Conservation (phyloP, 495 filamentous ascomycete species). For the Copromyces sp. region DNA sequence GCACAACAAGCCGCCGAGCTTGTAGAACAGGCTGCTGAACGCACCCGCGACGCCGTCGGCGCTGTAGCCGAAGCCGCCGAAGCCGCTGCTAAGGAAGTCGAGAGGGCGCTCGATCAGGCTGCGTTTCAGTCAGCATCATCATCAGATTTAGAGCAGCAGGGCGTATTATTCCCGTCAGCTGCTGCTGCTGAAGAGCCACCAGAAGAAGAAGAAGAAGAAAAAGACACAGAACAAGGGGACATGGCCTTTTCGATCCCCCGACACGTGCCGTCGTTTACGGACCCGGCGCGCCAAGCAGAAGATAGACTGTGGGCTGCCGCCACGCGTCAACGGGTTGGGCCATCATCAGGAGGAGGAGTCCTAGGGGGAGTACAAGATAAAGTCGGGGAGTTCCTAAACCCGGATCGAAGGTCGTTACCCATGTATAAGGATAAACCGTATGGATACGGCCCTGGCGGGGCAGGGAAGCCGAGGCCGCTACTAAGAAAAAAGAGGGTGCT, state of each 20-base stretch:
- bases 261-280: slow-evolving; percentile 61
- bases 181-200: neutral
- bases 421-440: slow-evolving; percentile 99
- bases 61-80: neutral
- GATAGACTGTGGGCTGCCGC: slow-evolving; percentile 54
- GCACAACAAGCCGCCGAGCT: slow-evolving; percentile 22
- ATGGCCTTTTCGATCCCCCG: slow-evolving; percentile 61
- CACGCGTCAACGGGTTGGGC: slow-evolving; percentile 16
- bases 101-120: neutral
- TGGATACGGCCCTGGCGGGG: slow-evolving; percentile 47
- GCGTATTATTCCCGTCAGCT: neutral
- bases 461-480: slow-evolving; percentile 24
- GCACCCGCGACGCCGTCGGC: neutral
- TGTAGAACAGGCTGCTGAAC: neutral
- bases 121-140: neutral
- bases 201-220: neutral
- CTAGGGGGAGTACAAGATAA: slow-evolving; percentile 36
- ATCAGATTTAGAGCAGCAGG: neutral
- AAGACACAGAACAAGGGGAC: slow-evolving; percentile 12
- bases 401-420: slow-evolving; percentile 55
- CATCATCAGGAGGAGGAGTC: slow-evolving; percentile 25
- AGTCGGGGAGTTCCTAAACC: slow-evolving; percentile 35
- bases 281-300: slow-evolving; percentile 57
- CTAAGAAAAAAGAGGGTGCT: slow-evolving; percentile 46
- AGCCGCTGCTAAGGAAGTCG: neutral